These are phyloP conservation scores for Arthromyces matolae DNA, from an alignment of 768 basidiomycete species.

Conservation along the genomic window DNA sequence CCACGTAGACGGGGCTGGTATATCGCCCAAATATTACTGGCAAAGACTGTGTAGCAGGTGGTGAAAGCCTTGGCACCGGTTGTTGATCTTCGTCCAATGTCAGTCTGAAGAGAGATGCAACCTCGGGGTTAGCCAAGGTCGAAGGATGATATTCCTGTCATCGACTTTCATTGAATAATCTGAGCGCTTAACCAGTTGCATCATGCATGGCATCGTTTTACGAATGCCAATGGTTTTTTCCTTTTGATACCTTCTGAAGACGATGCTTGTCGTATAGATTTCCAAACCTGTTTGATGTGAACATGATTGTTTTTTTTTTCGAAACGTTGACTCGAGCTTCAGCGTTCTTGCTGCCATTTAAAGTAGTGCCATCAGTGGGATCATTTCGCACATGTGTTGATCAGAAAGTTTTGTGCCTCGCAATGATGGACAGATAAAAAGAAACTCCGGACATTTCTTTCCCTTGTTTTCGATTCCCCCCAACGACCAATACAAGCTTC, in stretches of 20 bases:
- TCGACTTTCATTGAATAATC: no score
- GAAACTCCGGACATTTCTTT: slow-evolving; percentile 18
- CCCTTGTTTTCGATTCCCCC: neutral
- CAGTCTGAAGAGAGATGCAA: slow-evolving; percentile 24
- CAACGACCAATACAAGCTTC: slow-evolving; percentile 11
- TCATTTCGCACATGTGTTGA: neutral
- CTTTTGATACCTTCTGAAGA: no score
- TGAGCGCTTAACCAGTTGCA: no score
- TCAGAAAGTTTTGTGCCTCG: no score
- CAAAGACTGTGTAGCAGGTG: no score
- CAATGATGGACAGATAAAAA: neutral
- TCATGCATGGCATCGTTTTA: no score
- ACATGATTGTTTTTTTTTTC: neutral
- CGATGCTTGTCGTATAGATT: no score
- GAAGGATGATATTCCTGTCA: slow-evolving; percentile 29
- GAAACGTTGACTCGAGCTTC: neutral
- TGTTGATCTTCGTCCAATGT: no score
- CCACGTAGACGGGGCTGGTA: neutral
- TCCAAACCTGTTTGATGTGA: no score
- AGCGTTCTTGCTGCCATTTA: neutral
- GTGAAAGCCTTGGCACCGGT: no score
- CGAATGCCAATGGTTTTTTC: no score
- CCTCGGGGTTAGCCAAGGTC: slow-evolving; percentile 25
- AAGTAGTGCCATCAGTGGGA: no score
- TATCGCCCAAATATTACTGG: slow-evolving; percentile 6